Evolutionary conservation across 768 basidiomycete species (phyloP), one percentile per base, ranked within the genome.

Genomic region (Pulveroboletus sp.): DNA sequence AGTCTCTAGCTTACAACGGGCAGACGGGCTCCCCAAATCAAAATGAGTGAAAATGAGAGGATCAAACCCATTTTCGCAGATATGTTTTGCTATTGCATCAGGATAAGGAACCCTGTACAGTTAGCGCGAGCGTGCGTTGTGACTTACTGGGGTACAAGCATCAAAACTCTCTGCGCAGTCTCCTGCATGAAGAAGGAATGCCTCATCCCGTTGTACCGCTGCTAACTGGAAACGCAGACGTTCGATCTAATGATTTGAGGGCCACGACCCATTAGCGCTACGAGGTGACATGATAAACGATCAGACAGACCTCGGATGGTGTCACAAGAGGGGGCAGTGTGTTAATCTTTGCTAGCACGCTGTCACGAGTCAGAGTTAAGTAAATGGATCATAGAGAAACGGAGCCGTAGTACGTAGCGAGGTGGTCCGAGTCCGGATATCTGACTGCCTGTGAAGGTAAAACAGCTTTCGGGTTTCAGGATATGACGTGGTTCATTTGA

Each of bases 111-210:
- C 6, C 1, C 7, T 17, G 47, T 43, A 46, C 43, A 47, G 53
- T 53, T 12, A 57, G 42, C n/a, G n/a, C n/a, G 43, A 39, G 60
- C 29, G 24, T 30, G 46, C 30, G 48, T 35, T 6, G 35, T 29
- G 43, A 24, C 79, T 59, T 63, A 90, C 89, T 54, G 90, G 81
- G 0, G 89, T 92, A 64, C 91, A 93, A 0, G 90, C 91, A 58
- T 89, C 86, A 61, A 95, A 94, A 65, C 89, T 87, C 68, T 94
- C 91, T n/a, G 92, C 93, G 60, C 96, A 99, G 62, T 99, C 96
- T 2, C 96, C 96, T 1, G 96, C 96, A 54, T 99, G 96, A 3
- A 99, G 78, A 31, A 99, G 76, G 70, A 99, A 98, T 0, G 92
- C 93, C 60, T 94, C 82, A 54, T 91, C 89, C 17, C 76, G 76